A percentile compares a stretch with the other conserved stretches of the same genome.
These are phyloP conservation scores for Sistotremastrum suecicum DNA, from an alignment of 768 basidiomycete species.

Conservation along the genomic window DNA sequence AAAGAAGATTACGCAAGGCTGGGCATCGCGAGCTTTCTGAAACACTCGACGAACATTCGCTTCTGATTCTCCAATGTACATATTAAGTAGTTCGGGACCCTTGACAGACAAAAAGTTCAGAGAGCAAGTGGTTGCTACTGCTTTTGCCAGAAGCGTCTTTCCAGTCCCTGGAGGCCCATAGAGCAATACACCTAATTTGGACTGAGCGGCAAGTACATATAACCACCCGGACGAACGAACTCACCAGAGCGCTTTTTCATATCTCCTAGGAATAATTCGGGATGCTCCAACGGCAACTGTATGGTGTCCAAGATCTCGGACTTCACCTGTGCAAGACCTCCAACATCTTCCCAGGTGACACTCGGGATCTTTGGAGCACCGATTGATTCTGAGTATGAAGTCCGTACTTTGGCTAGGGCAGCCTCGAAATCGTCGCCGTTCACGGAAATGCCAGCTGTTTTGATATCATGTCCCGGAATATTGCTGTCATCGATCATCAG, in stretches of 20 bases:
- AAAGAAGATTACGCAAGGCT: conserved; percentile 92
- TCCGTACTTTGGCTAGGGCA: conserved; percentile 58
- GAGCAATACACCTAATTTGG: conserved; percentile 57
- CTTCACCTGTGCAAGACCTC: conserved; percentile 79
- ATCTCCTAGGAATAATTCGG: conserved; percentile 80
- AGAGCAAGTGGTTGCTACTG: conserved; percentile 89
- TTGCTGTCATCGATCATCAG: background rate
- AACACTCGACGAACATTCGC: conserved; percentile 93
- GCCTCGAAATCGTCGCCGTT: conserved; percentile 50
- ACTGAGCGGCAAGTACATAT: background rate
- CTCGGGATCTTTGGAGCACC: conserved; percentile 95
- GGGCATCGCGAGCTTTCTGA: conserved; percentile 80
- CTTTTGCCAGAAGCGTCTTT: conserved; percentile 90
- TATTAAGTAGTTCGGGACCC: conserved; percentile 89
- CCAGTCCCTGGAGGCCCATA: conserved; percentile 96
- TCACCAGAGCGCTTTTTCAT: conserved; percentile 91
- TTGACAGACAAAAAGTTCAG: conserved; percentile 97
- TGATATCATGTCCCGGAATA: conserved; percentile 7
- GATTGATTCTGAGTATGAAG: conserved; percentile 79
- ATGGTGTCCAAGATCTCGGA: conserved; percentile 91
- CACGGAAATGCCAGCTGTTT: conserved; percentile 22
- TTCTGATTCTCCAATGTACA: conserved; percentile 98
- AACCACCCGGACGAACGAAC: conserved; percentile 3
- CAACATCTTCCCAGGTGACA: conserved; percentile 96
- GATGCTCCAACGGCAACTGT: conserved; percentile 79